Conservation (phyloP, 345 rosid genomes). For the Clausena lansium region DNA sequence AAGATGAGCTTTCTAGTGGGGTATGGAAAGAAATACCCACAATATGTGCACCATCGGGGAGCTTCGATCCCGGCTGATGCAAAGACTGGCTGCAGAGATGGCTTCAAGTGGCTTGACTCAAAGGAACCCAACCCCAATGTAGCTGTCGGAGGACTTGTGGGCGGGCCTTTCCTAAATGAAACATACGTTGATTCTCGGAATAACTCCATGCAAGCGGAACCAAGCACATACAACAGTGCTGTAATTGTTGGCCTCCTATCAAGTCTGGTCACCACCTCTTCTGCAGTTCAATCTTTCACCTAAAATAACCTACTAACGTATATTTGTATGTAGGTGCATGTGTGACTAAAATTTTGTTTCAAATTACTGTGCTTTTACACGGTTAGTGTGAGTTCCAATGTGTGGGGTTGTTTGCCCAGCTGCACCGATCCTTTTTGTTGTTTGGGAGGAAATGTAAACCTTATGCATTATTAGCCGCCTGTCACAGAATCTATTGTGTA, state of each 20-base stretch:
- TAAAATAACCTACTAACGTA: slow-evolving; percentile 26
- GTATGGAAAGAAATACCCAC: slow-evolving; percentile 80
- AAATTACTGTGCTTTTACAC: background rate
- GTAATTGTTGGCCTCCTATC: slow-evolving; percentile 85
- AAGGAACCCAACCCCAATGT: slow-evolving; percentile 74
- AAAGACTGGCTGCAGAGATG: slow-evolving; percentile 65
- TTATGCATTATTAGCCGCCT: background rate
- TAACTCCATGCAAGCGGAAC: slow-evolving; percentile 84
- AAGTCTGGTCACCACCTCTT: slow-evolving; percentile 87
- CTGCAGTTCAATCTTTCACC: slow-evolving; percentile 58
- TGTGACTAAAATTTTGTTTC: slow-evolving; percentile 1
- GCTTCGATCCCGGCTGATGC: slow-evolving; percentile 88
- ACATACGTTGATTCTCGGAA: slow-evolving; percentile 65
- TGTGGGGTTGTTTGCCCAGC: background rate
- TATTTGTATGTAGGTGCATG: slow-evolving; percentile 18
- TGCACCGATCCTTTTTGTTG: background rate
- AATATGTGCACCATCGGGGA: slow-evolving; percentile 90
- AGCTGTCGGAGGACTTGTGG: slow-evolving; percentile 87
- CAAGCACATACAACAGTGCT: slow-evolving; percentile 88
- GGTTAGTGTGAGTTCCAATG: background rate
- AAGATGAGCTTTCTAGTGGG: slow-evolving; percentile 90
- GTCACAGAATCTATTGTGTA: background rate
- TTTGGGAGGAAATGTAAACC: background rate
- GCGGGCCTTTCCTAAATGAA: slow-evolving; percentile 91
- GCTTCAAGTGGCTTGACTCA: slow-evolving; percentile 71